These are phyloP conservation scores for Leptodermis oblonga DNA, from an alignment of 257 asterid species.

Conservation along the genomic window DNA sequence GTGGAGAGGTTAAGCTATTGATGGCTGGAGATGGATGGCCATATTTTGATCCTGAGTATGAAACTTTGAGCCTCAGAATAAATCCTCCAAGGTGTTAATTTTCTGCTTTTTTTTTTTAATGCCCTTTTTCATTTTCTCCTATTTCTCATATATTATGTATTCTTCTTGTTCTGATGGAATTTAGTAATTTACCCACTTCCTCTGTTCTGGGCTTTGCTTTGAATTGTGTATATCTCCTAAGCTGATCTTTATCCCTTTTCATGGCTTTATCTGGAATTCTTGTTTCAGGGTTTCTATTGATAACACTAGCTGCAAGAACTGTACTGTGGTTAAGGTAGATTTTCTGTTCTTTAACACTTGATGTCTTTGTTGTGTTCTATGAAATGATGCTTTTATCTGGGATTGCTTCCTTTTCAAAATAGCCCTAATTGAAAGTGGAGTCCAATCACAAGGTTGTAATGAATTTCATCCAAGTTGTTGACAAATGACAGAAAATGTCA, in stretches of 20 bases:
- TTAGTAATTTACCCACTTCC: not conserved
- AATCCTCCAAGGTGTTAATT: slow-evolving; percentile 89
- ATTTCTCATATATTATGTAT: not conserved
- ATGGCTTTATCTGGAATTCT: slow-evolving; percentile 23
- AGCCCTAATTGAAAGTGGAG: not conserved
- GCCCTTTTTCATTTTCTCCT: not conserved
- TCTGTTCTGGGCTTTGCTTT: not conserved
- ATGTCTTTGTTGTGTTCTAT: too few relatives aligned
- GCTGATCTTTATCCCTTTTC: not conserved
- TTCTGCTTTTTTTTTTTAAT: not conserved
- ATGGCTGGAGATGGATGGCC: slow-evolving; percentile 80
- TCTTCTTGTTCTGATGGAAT: not conserved
- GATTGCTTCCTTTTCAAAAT: not conserved
- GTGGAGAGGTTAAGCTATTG: slow-evolving; percentile 6
- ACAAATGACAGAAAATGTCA: not conserved
- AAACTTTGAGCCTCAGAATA: slow-evolving; percentile 86
- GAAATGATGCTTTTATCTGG: not conserved
- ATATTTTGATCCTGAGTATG: slow-evolving; percentile 97
- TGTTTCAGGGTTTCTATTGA: slow-evolving; percentile 85
- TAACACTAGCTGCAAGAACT: slow-evolving; percentile 74
- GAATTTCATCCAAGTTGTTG: not conserved
- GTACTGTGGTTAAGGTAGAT: slow-evolving; percentile 87
- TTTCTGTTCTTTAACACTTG: slow-evolving; percentile 12
- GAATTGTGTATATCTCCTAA: not conserved
- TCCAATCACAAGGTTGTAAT: not conserved